Evolutionary conservation across 306 rosid species (phyloP), one percentile per base, ranked within the genome.

Genomic region (Medicago arabica): DNA sequence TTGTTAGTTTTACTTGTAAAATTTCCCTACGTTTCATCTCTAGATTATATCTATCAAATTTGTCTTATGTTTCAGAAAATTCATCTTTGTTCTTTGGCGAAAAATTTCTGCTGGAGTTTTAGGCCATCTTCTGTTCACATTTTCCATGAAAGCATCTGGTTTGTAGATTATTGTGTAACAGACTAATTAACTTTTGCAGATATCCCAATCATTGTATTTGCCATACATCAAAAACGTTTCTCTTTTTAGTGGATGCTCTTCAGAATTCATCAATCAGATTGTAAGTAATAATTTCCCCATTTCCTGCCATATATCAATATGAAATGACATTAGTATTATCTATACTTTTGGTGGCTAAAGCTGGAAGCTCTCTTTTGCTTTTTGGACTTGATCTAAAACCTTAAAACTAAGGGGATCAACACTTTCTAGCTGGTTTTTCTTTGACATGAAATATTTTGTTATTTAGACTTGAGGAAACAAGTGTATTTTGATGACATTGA

Each of bases 211-310:
- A 16, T 82, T 95, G 74, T 95, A 95, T 82, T 78, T 85, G 84
- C 84, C 96, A 12, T 82, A 60, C 70, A 58, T 95, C 49, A 81
- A 83, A 79, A 82, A 87, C 6, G 97, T 92, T 73, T 19, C 88
- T 69, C 89, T 95, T 38, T 92, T 95, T 77, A 86, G 71, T 75
- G 95, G 86, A 44, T 95, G 99, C 83, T 87, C 97, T 36, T 60
- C 86, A 19, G 99, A 95, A 83, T 95, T 95, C 86, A 85, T 95
- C 91, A 90, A 90, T 81, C 99, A 95, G 83, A 92, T 95, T 13
- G 99, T 95, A 79, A 87, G 97, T 75, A 61, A 65, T 25, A 57
- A 16, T 15, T 54, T 71, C 25, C 15, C 59, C 66, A 43, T 63
- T 76, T 14, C 39, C 40, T 28, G 54, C 34, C 77, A 54, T 77